Evolutionary conservation across 164 flowering plant species (phyloP).

Genomic region (Buxus sempervirens): DNA sequence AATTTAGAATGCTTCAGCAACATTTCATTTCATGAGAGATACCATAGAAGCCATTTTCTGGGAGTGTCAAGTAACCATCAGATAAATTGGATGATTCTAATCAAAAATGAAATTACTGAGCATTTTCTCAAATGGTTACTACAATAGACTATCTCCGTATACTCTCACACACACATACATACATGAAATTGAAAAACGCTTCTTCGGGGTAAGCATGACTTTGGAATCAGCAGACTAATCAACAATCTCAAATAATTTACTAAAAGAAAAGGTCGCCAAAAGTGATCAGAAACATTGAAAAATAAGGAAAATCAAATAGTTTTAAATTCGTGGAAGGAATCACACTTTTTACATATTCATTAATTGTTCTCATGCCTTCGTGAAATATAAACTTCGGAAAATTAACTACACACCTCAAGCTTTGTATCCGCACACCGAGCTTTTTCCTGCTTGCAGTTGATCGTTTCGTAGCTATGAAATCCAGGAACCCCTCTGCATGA

Average conservation of each 20-base stretch:
- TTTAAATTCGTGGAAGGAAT: neutral
- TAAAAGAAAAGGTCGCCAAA: no score
- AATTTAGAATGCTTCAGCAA: neutral
- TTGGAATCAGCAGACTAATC: neutral
- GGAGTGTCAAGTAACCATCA: neutral
- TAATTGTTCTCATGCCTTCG: neutral
- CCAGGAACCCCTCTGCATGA: conserved; percentile 47
- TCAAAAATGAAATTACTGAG: no score
- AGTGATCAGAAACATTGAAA: neutral
- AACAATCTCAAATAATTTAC: neutral
- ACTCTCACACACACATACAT: no score
- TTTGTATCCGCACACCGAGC: conserved; percentile 74
- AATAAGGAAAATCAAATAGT: neutral
- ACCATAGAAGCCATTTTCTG: neutral
- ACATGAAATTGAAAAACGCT: no score
- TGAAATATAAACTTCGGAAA: neutral
- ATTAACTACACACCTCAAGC: conserved; percentile 59
- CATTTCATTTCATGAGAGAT: neutral
- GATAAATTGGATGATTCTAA: no score
- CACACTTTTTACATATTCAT: neutral
- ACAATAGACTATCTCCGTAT: neutral
- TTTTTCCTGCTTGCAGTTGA: conserved; percentile 39
- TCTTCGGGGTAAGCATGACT: no score
- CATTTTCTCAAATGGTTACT: no score
- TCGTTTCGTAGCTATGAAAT: conserved; percentile 50